Evolutionary conservation across 495 filamentous ascomycete genomes (phyloP).

Genomic region (Friedmanniomyces endolithicus): DNA sequence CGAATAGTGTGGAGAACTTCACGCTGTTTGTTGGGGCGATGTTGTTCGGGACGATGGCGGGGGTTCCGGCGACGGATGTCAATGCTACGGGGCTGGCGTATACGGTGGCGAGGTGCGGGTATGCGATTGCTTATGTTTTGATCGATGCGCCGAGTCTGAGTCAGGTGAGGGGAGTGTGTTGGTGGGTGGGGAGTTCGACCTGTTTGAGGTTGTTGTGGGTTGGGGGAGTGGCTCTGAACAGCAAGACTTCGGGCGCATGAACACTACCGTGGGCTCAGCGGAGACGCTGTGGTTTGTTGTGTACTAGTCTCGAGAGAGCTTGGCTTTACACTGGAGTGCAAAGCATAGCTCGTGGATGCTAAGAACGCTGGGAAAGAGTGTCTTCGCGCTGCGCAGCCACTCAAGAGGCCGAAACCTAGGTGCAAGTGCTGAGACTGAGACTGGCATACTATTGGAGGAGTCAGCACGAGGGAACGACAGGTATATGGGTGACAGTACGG

Average conservation of each 20-base stretch:
- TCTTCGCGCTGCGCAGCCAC: too few species aligned
- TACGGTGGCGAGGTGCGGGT: constrained; percentile 33
- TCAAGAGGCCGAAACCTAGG: too few species aligned
- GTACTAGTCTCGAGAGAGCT: too few species aligned
- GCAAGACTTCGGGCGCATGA: background rate
- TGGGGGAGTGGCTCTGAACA: constrained; percentile 18
- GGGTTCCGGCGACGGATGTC: constrained; percentile 30
- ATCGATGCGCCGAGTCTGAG: constrained; percentile 30
- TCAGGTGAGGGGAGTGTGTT: constrained; percentile 33
- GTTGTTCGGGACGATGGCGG: constrained; percentile 21
- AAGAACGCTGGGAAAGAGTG: too few species aligned
- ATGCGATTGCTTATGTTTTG: constrained; percentile 32
- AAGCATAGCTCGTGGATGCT: too few species aligned
- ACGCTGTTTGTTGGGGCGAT: constrained; percentile 32
- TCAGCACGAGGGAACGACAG: background rate
- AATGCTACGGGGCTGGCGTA: constrained; percentile 37
- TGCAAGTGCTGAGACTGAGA: too few species aligned
- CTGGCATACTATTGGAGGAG: too few species aligned
- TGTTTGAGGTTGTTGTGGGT: constrained; percentile 27
- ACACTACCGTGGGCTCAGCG: background rate
- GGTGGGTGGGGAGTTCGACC: constrained; percentile 39
- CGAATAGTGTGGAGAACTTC: constrained; percentile 39
- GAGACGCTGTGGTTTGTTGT: background rate
- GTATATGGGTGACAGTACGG: background rate
- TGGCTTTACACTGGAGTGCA: too few species aligned